Evolutionary conservation across 2,329 filamentous ascomycete species (phyloP), one percentile per base, ranked within the genome.

Genomic region (Fusarium pilosicola): DNA sequence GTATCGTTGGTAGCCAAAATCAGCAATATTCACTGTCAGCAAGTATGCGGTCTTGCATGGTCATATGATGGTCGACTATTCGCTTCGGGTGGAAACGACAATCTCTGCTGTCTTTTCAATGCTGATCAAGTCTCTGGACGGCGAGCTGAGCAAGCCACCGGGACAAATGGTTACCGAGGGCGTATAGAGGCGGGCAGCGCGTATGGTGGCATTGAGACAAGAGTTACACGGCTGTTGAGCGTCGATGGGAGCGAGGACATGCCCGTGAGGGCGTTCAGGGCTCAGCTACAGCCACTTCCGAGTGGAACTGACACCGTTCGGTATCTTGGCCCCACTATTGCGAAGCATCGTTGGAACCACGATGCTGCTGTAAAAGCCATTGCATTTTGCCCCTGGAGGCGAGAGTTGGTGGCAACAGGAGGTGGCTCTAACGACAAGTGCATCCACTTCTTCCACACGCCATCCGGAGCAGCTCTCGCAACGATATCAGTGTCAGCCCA

Each of bases 341-440:
- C 93, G 77, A 92, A 88, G 76, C 91, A 97, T 80, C 88, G 88
- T 38, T 96, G 94, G 89, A 82, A 86, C 17, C 94, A 99, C 80
- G 90, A 90, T 32, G 96, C 96, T 2, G 96, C 96, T 6, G 93
- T 98, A 74, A 99, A 99, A 82, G 96, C 96, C 38, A 96, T 98
- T 76, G 95, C 96, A 5, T 98, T 98, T 82, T 97, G 96, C 72
- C 96, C 96, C 1, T 99, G 95, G 96, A 93, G 96, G 64, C 90
- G 93, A 30, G 93, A 92, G 7, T 87, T 99, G 9, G 83, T 99
- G 44, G 96, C 96, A 20, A 97, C 96, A 3, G 95, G 96, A 7
- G 96, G 96, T 44, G 96, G 96, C 30, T 96, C 94, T 51, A 97
- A 97, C 78, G 96, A 99, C 84, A 94, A 94, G 77, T 94, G 94